Evolutionary conservation across 75 land plant genomes (phyloP).

Genomic region (Selaginella moellendorffii): DNA sequence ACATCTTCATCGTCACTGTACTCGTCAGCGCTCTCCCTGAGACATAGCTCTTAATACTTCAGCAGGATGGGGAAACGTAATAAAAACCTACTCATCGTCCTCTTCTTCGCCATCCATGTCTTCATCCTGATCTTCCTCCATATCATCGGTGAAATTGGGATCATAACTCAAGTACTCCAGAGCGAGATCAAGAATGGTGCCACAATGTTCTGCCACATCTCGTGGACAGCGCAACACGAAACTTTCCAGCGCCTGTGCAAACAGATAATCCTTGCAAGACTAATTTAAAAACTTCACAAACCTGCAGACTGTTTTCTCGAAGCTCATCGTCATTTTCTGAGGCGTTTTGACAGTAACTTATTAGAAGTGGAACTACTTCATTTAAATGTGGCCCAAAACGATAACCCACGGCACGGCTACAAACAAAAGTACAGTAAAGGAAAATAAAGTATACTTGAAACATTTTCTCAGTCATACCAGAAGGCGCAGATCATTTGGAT

Average conservation of each 20-base stretch:
- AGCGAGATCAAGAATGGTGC: conserved; percentile 56
- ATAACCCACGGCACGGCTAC: conserved; percentile 94
- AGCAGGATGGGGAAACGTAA: no score
- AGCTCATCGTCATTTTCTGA: conserved; percentile 97
- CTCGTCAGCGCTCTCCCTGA: conserved; percentile 92
- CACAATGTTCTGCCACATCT: conserved; percentile 81
- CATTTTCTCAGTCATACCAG: conserved; percentile 46
- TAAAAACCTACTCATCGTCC: conserved; percentile 97
- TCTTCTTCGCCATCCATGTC: conserved; percentile 80
- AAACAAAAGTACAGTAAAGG: conserved; percentile 1
- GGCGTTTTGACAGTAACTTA: conserved; percentile 71
- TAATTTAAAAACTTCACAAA: no score
- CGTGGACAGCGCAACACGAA: conserved; percentile 86
- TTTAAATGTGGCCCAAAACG: conserved; percentile 84
- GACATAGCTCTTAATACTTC: neutral
- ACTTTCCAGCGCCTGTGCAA: conserved; percentile 77
- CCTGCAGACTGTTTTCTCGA: conserved; percentile 98
- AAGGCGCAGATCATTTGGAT: conserved; percentile 98
- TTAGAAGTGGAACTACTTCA: conserved; percentile 79
- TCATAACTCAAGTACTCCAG: conserved; percentile 87
- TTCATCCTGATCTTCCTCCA: conserved; percentile 93
- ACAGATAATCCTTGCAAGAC: neutral
- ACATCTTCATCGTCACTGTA: conserved; percentile 98
- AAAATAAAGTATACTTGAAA: conserved; percentile 6
- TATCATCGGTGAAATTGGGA: conserved; percentile 94